Conservation (phyloP, 2,329 filamentous ascomycete genomes). For the Phaeophleospora eucalypticola region DNA sequence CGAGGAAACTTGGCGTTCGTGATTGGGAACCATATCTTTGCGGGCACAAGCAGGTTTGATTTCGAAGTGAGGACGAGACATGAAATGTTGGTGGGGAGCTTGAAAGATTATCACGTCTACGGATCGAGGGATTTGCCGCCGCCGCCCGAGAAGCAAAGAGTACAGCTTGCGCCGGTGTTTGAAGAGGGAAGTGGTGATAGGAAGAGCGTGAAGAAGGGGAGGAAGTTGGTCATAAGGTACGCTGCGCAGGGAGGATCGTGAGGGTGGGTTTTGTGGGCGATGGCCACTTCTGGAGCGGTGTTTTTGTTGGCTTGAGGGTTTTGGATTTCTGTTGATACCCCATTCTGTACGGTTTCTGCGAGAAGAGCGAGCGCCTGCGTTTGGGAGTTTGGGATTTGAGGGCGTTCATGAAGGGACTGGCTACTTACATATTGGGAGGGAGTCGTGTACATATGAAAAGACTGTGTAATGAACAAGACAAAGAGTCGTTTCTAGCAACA, state of each 20-base stretch:
- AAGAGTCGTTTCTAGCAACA: no score
- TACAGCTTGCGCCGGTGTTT: conserved; percentile 14
- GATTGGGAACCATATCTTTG: conserved; percentile 20
- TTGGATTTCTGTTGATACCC: no score
- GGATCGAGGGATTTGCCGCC: conserved; percentile 17
- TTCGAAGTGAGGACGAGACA: conserved; percentile 13
- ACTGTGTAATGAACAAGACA: no score
- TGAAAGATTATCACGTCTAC: conserved; percentile 18
- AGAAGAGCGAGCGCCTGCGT: no score
- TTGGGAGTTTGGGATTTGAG: no score
- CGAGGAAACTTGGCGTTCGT: conserved; percentile 19
- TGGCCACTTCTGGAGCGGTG: no score
- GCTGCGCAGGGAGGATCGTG: conserved; percentile 4
- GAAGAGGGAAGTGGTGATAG: conserved; percentile 2
- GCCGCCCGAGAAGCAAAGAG: conserved; percentile 4
- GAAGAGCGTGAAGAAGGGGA: conserved; percentile 4
- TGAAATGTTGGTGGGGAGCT: conserved; percentile 5
- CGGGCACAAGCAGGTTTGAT: conserved; percentile 13
- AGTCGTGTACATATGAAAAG: no score
- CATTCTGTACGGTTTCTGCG: no score
- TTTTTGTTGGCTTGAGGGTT: no score
- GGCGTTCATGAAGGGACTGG: no score
- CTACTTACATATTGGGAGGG: no score
- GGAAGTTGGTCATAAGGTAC: conserved; percentile 19
- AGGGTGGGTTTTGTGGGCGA: neutral